These are phyloP conservation scores for Hericium rajendrae DNA, from an alignment of 768 basidiomycete genomes.

Conservation along the genomic window DNA sequence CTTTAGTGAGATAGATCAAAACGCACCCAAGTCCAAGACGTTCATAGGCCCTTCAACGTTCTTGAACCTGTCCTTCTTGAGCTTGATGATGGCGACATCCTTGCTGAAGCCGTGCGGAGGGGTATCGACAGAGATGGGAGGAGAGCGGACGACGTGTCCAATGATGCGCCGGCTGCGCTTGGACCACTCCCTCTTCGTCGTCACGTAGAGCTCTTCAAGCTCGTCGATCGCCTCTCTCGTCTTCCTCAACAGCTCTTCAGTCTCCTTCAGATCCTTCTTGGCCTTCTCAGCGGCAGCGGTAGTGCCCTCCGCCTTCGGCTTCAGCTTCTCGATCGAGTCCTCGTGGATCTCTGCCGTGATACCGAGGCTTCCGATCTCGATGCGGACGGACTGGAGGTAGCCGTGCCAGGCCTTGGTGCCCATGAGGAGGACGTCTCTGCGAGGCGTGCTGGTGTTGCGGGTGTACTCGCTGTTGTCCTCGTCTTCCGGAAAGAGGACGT, in stretches of 20 bases:
- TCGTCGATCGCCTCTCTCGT: background rate
- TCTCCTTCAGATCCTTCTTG: background rate
- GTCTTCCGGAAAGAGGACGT: conserved; percentile 7
- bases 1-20: background rate
- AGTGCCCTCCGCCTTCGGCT: background rate
- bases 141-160: conserved; percentile 13
- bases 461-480: conserved; percentile 16
- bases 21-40: conserved; percentile 3
- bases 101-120: background rate
- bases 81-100: background rate
- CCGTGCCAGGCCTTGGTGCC: background rate
- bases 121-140: conserved; percentile 9
- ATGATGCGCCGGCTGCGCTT: background rate
- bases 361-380: background rate
- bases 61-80: background rate
- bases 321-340: background rate
- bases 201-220: background rate
- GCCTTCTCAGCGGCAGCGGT: background rate
- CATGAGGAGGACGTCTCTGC: background rate
- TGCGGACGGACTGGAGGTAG: background rate
- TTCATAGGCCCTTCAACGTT: background rate
- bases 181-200: background rate
- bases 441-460: background rate
- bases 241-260: background rate
- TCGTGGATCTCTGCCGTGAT: background rate